Conservation (phyloP, 352 stramenopile genomes). For the Pythium angustatum region DNA sequence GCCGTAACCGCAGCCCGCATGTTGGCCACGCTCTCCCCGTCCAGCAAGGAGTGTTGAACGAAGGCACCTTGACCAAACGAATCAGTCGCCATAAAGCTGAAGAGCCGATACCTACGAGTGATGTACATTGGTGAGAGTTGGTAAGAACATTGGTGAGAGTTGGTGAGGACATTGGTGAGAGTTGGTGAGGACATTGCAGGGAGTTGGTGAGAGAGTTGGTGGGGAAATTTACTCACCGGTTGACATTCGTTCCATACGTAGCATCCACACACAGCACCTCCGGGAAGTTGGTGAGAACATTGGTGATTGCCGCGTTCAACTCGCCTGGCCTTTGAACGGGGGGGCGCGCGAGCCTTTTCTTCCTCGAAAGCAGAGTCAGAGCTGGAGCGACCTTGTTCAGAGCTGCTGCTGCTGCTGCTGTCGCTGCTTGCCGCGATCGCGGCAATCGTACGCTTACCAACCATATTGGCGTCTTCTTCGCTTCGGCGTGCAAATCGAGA, state of each 20-base stretch:
- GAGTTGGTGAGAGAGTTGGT: background rate
- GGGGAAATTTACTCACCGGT: background rate
- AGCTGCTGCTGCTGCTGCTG: too few relatives aligned
- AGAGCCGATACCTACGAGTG: background rate
- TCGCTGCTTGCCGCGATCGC: background rate
- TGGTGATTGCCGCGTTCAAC: background rate
- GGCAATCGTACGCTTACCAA: background rate
- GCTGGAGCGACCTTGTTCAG: too few relatives aligned
- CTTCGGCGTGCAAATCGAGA: background rate
- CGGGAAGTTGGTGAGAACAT: background rate
- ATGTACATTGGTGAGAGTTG: background rate
- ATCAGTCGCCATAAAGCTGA: constrained; percentile 13
- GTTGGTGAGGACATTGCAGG: background rate
- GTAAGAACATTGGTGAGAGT: constrained; percentile 11
- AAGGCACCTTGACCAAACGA: constrained; percentile 2
- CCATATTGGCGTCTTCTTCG: background rate
- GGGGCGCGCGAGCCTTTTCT: too few relatives aligned
- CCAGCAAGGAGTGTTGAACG: constrained; percentile 9
- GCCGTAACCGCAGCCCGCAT: constrained; percentile 7
- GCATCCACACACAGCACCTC: background rate
- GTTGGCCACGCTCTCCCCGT: constrained; percentile 12
- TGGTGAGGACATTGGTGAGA: background rate
- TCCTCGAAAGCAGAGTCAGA: too few relatives aligned
- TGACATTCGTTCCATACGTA: background rate
- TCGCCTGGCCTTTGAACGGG: background rate